Evolutionary conservation across 1,139 yeast species (phyloP).

Genomic region (Magnusiomyces suaveolens): DNA sequence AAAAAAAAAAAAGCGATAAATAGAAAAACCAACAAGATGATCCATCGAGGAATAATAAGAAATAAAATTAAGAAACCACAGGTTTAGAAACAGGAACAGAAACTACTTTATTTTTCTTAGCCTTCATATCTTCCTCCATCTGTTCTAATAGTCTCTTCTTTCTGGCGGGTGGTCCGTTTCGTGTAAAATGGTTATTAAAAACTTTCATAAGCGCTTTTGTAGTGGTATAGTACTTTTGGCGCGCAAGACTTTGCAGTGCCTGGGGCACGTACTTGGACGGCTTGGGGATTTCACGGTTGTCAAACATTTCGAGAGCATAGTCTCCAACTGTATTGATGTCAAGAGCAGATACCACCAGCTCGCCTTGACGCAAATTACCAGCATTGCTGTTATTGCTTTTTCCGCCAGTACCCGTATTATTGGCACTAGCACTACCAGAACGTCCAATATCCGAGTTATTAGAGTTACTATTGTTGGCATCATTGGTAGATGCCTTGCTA

Average conservation of each 20-base stretch:
- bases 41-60: neutral
- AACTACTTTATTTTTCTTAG: neutral
- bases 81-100: neutral
- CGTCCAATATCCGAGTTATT: no score
- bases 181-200: neutral
- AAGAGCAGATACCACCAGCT: neutral
- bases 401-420: neutral
- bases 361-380: neutral
- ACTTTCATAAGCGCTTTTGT: neutral
- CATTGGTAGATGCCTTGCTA: neutral
- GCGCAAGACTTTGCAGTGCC: neutral
- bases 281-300: neutral
- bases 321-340: neutral
- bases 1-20: neutral
- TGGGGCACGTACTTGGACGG: constrained; percentile 1
- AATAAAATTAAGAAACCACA: neutral
- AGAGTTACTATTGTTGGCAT: neutral
- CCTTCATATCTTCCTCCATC: neutral
- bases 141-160: neutral
- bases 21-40: neutral
- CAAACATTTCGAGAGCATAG: constrained; percentile 1
- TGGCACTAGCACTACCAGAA: neutral
- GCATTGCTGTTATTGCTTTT: neutral
- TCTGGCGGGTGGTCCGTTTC: neutral
- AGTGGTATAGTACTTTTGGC: neutral